These are phyloP conservation scores for Scenedesmus sp. DNA, from an alignment of 163 green algal species.

Conservation along the genomic window DNA sequence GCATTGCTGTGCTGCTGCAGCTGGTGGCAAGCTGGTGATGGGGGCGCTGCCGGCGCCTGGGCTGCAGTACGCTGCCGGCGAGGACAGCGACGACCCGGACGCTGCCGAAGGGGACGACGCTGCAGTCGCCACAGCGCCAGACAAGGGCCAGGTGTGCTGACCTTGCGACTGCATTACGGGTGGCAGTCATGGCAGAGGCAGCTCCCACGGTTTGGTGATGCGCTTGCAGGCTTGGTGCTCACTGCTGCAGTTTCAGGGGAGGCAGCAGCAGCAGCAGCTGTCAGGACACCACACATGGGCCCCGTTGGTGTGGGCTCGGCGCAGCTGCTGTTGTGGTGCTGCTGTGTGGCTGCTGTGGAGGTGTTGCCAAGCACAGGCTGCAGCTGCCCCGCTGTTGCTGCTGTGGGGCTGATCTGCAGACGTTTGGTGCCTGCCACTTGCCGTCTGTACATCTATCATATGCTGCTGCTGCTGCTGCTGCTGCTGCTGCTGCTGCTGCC, in stretches of 20 bases:
- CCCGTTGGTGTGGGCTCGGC: not conserved
- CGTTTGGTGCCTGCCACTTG: too few species aligned
- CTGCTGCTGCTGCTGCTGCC: not conserved
- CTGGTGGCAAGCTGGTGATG: slow-evolving; percentile 53
- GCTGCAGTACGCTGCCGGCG: slow-evolving; percentile 45
- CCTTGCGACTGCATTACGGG: too few species aligned
- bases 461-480: slow-evolving; percentile 1
- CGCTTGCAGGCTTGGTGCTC: too few species aligned
- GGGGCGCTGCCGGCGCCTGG: slow-evolving; percentile 54
- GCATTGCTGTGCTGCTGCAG: slow-evolving; percentile 34
- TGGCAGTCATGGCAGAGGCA: too few species aligned
- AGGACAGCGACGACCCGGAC: slow-evolving; percentile 45
- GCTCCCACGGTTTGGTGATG: too few species aligned
- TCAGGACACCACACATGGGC: too few species aligned
- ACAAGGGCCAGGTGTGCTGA: too few species aligned
- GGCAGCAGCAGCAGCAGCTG: too few species aligned
- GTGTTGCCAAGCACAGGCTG: not conserved
- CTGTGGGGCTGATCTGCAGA: not conserved
- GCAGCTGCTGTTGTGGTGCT: not conserved
- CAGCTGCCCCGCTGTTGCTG: not conserved
- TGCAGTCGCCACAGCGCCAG: too few species aligned
- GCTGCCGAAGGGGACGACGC: too few species aligned
- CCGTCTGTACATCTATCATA: not conserved
- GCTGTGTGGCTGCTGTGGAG: not conserved
- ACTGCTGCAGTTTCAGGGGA: too few species aligned